Percentiles rank a stretch among this genome's conserved stretches.
These are phyloP conservation scores for Fusarium sp. DNA, from an alignment of 2,329 filamentous ascomycete species.

Conservation along the genomic window DNA sequence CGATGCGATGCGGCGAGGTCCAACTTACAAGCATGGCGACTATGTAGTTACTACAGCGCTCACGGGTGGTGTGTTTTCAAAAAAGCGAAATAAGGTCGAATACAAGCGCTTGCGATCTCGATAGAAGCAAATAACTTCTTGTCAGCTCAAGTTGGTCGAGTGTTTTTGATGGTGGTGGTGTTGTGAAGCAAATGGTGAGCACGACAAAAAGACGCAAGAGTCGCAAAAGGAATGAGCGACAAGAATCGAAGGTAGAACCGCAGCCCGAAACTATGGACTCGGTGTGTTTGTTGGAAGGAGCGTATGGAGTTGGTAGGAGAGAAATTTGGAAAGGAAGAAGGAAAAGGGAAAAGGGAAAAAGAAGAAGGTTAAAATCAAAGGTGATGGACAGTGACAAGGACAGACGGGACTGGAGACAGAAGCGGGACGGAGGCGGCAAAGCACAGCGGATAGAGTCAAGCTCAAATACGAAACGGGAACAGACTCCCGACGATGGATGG, in stretches of 20 bases:
- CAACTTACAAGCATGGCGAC: slow-evolving; percentile 42
- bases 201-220: slow-evolving; percentile 13
- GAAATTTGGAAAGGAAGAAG: slow-evolving; percentile 4
- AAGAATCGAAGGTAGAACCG: slow-evolving; percentile 30
- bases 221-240: slow-evolving; percentile 35
- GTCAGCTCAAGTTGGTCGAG: slow-evolving; percentile 3
- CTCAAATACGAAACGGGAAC: slow-evolving; percentile 38
- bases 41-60: slow-evolving; percentile 12
- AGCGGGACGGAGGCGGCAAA: slow-evolving; percentile 24
- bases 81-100: slow-evolving; percentile 14
- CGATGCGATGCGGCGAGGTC: not conserved
- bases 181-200: not conserved
- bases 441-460: slow-evolving; percentile 21
- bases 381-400: slow-evolving; percentile 7
- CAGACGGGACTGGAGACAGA: slow-evolving; percentile 9
- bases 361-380: slow-evolving; percentile 10
- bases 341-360: slow-evolving; percentile 5
- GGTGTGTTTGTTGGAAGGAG: slow-evolving; percentile 28
- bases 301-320: slow-evolving; percentile 19
- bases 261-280: slow-evolving; percentile 10
- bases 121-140: slow-evolving; percentile 4
- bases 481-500: not conserved
- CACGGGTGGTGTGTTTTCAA: slow-evolving; percentile 6
- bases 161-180: slow-evolving; percentile 9
- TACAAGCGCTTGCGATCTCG: not conserved